Base-by-base conservation (phyloP, 2,329 filamentous ascomycete genomes). In the Neospermospora avenae region DNA sequence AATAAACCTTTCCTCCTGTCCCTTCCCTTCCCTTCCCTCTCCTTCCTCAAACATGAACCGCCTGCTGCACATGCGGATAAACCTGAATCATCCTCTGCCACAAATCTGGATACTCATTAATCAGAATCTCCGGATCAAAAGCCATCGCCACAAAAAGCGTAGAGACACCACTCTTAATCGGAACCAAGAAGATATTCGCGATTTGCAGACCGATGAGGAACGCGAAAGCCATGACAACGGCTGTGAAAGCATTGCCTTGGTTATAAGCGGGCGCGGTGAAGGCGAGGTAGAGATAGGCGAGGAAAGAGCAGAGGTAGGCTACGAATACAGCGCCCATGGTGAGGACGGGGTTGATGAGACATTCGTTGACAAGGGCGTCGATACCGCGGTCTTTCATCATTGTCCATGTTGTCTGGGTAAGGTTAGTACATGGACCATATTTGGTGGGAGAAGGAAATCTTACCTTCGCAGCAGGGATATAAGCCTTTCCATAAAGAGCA, bases 371-470 rank as follows among this genome's bases (percentile, higher is more conserved):
- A 1, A 98, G 83, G 0, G 91, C 92, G 69, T 97, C 93, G 62
- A 97, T 87, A 28, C 93, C 93, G 34, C 93, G 90, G 70, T 96
- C 85, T 73, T 92, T 93, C 79, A 96, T 93, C 89, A 96, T 90
- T 13, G 74, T 78, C 71, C 70, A 73, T 3, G 71, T 72, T 45
- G 65, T 60, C 74, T 78, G 22, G 13, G 44, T 4, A 16, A 31
- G 44, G 39, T 62, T 62, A 54, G 55, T 58, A 28, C 20, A 16
- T 55, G 28, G 55, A 22, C 10, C 14, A 18, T 13, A 3, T 16
- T 4, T 51, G 39, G 35, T 44, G 53, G 48, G 37, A 52, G 24
- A 41, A 24, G 22, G 34, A 18, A n/a, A 34, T 78, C 77, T 69
- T 73, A 83, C 90, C 76, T 96, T 96, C 37, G 93, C 92, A 0